Evolutionary conservation across 2,329 filamentous ascomycete genomes (phyloP).

Genomic region (Alternaria longipes): DNA sequence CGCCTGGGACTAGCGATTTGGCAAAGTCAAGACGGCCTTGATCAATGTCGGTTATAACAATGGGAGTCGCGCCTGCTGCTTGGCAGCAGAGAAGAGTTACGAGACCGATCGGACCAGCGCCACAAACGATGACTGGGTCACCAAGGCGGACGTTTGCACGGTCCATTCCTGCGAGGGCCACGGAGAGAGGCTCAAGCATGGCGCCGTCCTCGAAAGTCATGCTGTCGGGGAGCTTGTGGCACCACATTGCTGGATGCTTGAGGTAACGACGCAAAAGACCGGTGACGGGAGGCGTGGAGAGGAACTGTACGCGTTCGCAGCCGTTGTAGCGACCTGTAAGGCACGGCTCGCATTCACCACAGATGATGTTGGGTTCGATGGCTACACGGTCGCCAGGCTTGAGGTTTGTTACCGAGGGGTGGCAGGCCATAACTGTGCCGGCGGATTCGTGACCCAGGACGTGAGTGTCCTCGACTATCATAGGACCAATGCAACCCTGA

Average conservation of each 20-base stretch:
- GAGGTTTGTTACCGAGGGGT: conserved; percentile 79
- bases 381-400: conserved; percentile 90
- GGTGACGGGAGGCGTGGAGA: conserved; percentile 88
- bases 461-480: conserved; percentile 89
- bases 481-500: conserved; percentile 84
- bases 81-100: conserved; percentile 81
- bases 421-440: conserved; percentile 80
- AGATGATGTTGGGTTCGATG: conserved; percentile 93
- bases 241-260: conserved; percentile 94
- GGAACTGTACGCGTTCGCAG: conserved; percentile 84
- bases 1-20: conserved; percentile 80
- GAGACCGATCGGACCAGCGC: conserved; percentile 92
- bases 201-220: conserved; percentile 94
- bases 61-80: conserved; percentile 87
- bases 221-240: conserved; percentile 86
- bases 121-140: conserved; percentile 88
- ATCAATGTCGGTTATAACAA: conserved; percentile 95
- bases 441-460: conserved; percentile 95
- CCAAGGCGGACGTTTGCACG: conserved; percentile 81
- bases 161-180: conserved; percentile 88
- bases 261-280: conserved; percentile 91
- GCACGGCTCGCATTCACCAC: conserved; percentile 88
- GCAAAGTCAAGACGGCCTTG: conserved; percentile 85
- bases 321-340: conserved; percentile 95
- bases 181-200: conserved; percentile 87